These are phyloP conservation scores for Cercospora zeae-maydis DNA, from an alignment of 2,329 filamentous ascomycete species.

Conservation along the genomic window DNA sequence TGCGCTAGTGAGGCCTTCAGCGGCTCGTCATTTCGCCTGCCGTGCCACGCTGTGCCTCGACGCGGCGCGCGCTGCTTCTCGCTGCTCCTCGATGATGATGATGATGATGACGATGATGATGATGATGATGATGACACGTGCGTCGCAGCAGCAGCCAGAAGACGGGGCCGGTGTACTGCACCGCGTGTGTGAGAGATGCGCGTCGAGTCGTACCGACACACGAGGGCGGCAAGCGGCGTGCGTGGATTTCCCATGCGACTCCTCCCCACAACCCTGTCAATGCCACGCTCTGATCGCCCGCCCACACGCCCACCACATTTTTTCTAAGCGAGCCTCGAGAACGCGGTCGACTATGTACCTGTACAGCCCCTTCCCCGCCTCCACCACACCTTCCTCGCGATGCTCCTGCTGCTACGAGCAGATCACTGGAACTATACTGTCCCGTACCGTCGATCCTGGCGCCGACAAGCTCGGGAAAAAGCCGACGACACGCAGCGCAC, in stretches of 20 bases:
- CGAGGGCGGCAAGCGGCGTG: background rate
- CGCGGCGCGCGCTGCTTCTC: background rate
- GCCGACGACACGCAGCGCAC: background rate
- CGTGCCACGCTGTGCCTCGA: slow-evolving; percentile 8
- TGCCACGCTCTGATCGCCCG: slow-evolving; percentile 4
- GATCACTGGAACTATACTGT: background rate
- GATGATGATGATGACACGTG: background rate
- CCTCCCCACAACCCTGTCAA: background rate
- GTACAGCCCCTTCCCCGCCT: background rate
- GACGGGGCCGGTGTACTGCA: background rate
- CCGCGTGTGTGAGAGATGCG: too few species aligned
- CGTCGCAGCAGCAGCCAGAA: background rate
- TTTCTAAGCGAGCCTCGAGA: slow-evolving; percentile 3
- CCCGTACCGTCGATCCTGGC: background rate
- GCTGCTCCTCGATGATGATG: too few species aligned
- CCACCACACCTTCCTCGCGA: background rate
- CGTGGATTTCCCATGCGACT: background rate
- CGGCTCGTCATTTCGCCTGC: slow-evolving; percentile 25
- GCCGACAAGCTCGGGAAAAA: background rate
- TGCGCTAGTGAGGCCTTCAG: slow-evolving; percentile 13
- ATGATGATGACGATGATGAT: too few species aligned
- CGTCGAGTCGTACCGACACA: too few species aligned
- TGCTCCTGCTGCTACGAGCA: too few species aligned
- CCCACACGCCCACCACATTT: background rate
- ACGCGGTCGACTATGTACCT: background rate